Base-by-base conservation (phyloP, 805 yeast species). In the Cyberlindnera samutprakarnensis region DNA sequence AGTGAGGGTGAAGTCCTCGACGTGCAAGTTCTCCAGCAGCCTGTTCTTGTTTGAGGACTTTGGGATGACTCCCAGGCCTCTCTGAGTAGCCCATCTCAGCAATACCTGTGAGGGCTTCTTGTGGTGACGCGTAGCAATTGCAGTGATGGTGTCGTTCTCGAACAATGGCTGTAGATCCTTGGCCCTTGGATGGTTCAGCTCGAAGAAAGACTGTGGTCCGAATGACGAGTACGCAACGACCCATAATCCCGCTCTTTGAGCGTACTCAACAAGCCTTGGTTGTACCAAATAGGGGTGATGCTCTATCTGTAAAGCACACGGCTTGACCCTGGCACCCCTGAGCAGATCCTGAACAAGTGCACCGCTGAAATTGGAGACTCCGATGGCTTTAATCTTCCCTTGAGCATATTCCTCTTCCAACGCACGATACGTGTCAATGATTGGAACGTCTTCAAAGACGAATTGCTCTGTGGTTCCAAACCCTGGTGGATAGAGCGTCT, bases 281-380 rank as follows among this genome's bases (percentile, higher is more conserved):
- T 84, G 95, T 39, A 82, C 83, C 54, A 86, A 68, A 67, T 85
- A 86, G 41, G 95, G 95, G 58, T 85, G 95, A 57, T 84, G 94
- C 66, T 85, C 95, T 44, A 86, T 80, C 62, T 85, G 95, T 48
- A 85, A 68, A 35, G 80, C 83, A 30, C 77, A 81, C 28, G 95
- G 95, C 42, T 66, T 72, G 54, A 83, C 75, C 47, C 65, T 70
- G 39, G 79, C 75, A 37, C 75, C 73, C 53, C 85, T 72, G 36
- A 81, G 59, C 47, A 83, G 64, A 49, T 86, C 95, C 46, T 70
- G 73, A 45, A 85, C 59, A 43, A 78, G 57, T 22, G 73, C 64
- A 41, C 87, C 90, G 37, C 68, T 64, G 64, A 77, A 82, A 66
- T 85, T 86, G 42, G 94, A 84, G 33, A 85, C 62, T 51, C 95